phyloP scores from a whole-genome alignment of 169 alveolate genomes.

The Perkinsus chesapeaki region DNA sequence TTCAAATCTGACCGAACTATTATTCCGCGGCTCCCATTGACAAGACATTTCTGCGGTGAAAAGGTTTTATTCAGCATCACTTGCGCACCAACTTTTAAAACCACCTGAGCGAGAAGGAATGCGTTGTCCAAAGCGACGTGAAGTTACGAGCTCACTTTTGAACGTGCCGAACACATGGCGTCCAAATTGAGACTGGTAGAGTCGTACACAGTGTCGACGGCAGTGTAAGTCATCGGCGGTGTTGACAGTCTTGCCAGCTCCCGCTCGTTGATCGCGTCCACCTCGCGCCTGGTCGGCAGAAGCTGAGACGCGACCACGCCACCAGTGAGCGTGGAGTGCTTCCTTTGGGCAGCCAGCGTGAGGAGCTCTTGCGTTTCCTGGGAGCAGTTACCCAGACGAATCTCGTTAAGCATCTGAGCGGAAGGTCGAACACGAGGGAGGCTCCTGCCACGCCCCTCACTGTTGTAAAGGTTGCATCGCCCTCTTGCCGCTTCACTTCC shows the following conservation, averaged over 20 bases:
- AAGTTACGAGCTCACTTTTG: background rate
- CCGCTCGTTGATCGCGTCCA: background rate
- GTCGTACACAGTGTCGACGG: background rate
- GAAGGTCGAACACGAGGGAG: background rate
- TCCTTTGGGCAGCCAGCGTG: background rate
- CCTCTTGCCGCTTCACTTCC: background rate
- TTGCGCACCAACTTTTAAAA: background rate
- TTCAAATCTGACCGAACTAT: background rate
- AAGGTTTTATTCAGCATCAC: background rate
- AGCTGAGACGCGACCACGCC: background rate
- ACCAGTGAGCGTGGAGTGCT: background rate
- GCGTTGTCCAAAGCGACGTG: background rate
- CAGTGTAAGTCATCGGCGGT: background rate
- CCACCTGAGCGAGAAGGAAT: background rate
- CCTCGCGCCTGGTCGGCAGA: background rate
- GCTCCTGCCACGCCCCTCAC: background rate
- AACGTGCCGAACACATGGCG: background rate
- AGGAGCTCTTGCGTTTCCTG: background rate
- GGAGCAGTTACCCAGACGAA: background rate
- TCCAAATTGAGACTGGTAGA: background rate
- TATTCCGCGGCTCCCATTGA: background rate
- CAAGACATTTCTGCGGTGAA: background rate
- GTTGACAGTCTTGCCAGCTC: background rate
- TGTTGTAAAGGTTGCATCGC: background rate
- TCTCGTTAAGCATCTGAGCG: background rate